Evolutionary conservation across 2,329 filamentous ascomycete genomes (phyloP).

Genomic region (Paecilomyces sp.): DNA sequence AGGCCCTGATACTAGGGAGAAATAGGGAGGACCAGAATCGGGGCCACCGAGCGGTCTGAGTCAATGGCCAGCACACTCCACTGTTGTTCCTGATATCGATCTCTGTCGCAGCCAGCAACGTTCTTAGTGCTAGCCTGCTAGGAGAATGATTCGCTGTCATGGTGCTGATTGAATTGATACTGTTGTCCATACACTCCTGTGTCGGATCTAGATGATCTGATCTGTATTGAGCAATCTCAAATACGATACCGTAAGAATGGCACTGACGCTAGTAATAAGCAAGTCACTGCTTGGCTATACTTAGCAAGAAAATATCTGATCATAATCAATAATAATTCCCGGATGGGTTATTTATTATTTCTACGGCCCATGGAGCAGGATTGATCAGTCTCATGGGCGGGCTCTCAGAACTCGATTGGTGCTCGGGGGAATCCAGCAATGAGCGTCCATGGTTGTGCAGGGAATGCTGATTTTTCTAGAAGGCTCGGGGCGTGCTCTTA

Average conservation of each 20-base stretch:
- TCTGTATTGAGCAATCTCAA: not conserved
- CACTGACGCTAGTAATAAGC: not conserved
- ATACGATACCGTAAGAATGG: too few species aligned
- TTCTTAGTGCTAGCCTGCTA: not conserved
- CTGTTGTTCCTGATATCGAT: not conserved
- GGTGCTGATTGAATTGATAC: not conserved
- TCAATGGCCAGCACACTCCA: not conserved
- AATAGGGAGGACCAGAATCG: not conserved
- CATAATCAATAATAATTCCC: not conserved
- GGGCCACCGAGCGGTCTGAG: not conserved
- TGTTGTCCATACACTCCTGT: too few species aligned
- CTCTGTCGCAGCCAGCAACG: not conserved
- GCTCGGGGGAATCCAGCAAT: not conserved
- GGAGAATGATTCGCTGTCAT: not conserved
- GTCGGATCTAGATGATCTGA: not conserved
- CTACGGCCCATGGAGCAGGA: not conserved
- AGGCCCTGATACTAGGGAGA: not conserved
- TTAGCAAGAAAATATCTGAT: not conserved
- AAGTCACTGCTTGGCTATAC: not conserved
- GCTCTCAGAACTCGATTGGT: not conserved
- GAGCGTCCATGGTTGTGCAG: not conserved
- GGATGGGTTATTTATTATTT: not conserved
- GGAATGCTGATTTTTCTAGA: not conserved
- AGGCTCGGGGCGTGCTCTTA: not conserved
- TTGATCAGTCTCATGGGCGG: not conserved